phyloP scores from a whole-genome alignment of 139 green algal species.

The Chlamydomonas eustigma region DNA sequence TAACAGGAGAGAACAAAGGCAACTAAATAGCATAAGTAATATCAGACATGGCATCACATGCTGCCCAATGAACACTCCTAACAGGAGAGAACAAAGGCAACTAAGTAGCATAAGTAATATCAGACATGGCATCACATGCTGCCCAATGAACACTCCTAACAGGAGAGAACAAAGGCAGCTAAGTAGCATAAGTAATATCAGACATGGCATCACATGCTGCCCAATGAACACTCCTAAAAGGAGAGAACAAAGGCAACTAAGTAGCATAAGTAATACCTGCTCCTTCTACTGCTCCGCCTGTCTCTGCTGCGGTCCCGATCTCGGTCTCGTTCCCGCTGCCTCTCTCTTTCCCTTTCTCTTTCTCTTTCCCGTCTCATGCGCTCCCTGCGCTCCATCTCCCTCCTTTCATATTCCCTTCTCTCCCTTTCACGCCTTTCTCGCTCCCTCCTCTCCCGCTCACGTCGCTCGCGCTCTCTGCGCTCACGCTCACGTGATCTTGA shows the following conservation, averaged over 20 bases:
- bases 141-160: no score
- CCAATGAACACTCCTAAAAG: background rate
- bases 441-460: conserved; percentile 2
- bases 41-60: no score
- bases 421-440: conserved; percentile 8
- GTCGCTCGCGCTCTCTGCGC: background rate
- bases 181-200: no score
- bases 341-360: background rate
- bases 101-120: no score
- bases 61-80: no score
- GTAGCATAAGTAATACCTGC: background rate
- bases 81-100: no score
- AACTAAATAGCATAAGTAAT: no score
- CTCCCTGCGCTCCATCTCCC: conserved; percentile 2
- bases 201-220: no score
- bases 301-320: background rate
- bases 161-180: no score
- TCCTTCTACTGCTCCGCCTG: background rate
- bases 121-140: no score
- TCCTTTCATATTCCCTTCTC: background rate
- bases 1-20: no score
- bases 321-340: background rate
- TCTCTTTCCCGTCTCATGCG: background rate
- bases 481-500: background rate
- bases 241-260: no score